These are phyloP conservation scores for Boletus coccyginus DNA, from an alignment of 768 basidiomycete species.

Conservation along the genomic window DNA sequence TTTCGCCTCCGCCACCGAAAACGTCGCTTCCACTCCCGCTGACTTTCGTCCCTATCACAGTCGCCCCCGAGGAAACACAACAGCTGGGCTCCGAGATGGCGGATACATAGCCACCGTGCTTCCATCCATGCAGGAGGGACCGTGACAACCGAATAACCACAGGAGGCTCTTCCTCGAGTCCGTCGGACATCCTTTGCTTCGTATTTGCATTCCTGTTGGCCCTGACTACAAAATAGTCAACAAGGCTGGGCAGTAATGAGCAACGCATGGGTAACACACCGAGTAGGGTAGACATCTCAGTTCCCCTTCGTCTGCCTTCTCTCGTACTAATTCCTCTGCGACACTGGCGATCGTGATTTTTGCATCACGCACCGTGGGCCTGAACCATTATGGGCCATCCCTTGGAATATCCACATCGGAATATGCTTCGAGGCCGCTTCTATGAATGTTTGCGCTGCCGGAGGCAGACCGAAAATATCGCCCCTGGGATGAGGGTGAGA, in stretches of 20 bases:
- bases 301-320: constrained; percentile 10
- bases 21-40: no score
- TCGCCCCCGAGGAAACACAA: no score
- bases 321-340: constrained; percentile 2
- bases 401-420: neutral
- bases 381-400: neutral
- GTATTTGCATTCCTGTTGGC: constrained; percentile 23
- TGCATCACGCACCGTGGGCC: neutral
- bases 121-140: no score
- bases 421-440: constrained; percentile 6
- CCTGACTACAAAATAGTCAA: constrained; percentile 11
- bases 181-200: constrained; percentile 13
- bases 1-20: no score
- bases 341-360: neutral
- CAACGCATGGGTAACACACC: constrained; percentile 26
- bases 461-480: constrained; percentile 10
- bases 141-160: no score
- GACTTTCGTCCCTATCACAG: no score
- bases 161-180: no score
- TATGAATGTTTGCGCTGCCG: constrained; percentile 5
- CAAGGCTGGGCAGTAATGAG: neutral
- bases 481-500: neutral
- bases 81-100: no score
- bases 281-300: constrained; percentile 31
- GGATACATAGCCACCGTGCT: no score